Conservation (phyloP, 805 yeast species). For the Candida schatavii region DNA sequence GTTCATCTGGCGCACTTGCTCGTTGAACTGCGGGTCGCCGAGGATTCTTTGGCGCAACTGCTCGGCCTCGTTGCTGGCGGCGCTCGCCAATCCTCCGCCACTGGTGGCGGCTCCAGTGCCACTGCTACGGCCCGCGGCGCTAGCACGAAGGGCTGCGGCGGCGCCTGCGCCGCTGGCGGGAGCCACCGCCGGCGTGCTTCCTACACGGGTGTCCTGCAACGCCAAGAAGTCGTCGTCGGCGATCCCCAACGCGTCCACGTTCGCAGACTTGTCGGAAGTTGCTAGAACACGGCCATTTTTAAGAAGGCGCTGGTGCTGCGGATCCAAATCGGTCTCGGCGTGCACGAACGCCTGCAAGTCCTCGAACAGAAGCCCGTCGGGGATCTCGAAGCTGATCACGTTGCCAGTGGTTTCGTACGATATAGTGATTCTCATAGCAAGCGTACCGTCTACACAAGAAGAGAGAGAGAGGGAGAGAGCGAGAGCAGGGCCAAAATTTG, state of each 20-base stretch:
- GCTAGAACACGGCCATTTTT: slow-evolving; percentile 23
- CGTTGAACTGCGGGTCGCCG: slow-evolving; percentile 37
- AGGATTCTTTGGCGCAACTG: slow-evolving; percentile 47
- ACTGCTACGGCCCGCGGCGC: no score
- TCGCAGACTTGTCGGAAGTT: slow-evolving; percentile 39
- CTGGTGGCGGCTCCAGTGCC: background rate
- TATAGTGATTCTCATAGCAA: slow-evolving; percentile 25
- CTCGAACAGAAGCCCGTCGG: slow-evolving; percentile 56
- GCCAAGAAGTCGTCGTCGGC: slow-evolving; percentile 60
- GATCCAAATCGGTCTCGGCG: slow-evolving; percentile 59
- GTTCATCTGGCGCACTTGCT: slow-evolving; percentile 31
- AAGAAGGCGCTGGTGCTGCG: slow-evolving; percentile 33
- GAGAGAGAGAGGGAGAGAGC: no score
- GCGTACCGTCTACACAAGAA: no score
- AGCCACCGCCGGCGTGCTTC: slow-evolving; percentile 10
- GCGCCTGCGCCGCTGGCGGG: slow-evolving; percentile 15
- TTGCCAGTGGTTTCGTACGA: slow-evolving; percentile 22
- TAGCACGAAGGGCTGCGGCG: background rate
- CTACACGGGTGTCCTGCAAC: slow-evolving; percentile 19
- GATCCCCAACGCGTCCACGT: slow-evolving; percentile 48
- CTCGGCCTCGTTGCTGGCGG: no score
- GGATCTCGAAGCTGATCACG: slow-evolving; percentile 54
- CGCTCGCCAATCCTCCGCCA: slow-evolving; percentile 17
- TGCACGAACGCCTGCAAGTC: slow-evolving; percentile 75
- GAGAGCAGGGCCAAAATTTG: no score